Base-by-base conservation (phyloP, 164 flowering plant species). In the Sextonia rubra region DNA sequence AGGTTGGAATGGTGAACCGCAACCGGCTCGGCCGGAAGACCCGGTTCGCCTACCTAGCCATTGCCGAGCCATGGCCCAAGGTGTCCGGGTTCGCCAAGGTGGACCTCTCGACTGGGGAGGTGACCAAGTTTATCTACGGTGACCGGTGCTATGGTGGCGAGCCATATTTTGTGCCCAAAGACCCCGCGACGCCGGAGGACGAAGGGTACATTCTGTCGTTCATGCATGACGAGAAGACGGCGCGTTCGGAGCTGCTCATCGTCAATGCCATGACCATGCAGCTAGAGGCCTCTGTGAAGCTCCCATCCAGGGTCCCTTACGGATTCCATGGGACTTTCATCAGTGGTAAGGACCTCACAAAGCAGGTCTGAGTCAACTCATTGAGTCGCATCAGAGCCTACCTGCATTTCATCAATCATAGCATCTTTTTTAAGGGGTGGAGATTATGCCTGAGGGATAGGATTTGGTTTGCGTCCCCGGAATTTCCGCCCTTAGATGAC, bases 31-130 rank as follows among this genome's bases (percentile, higher is more conserved):
- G 98, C 5, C 69, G 93, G 32, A 89, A 88, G 76, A 86, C 96
- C 52, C 83, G 62, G 47, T 94, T 77, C 76, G 96, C 97, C 0
- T 94, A 94, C 61, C 75, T 91, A 2, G 98, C 97, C 1, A 84
- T 93, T 17, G 94, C 93, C 0, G 97, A 93, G 81, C 98, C 98
- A 1, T 93, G 98, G 98, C 98, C 98, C 0, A 93, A 88, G 65
- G 97, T 91, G 0, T 91, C 96, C 0, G 98, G 98, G 0, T 85
- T 94, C 22, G 97, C 96, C 0, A 94, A 94, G 68, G 96, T 94
- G 0, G 94, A 94, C 70, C 83, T 94, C 18, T 66, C n/a, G 0
- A 87, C 90, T 0, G 98, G 98, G 2, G 83, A 90, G 63, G 86
- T 89, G 3, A 62, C 72, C 32, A 91, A 94, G 69, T 85, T 75